These are phyloP conservation scores for Hysterium pulicare DNA, from an alignment of 2,329 filamentous ascomycete species.

Conservation along the genomic window DNA sequence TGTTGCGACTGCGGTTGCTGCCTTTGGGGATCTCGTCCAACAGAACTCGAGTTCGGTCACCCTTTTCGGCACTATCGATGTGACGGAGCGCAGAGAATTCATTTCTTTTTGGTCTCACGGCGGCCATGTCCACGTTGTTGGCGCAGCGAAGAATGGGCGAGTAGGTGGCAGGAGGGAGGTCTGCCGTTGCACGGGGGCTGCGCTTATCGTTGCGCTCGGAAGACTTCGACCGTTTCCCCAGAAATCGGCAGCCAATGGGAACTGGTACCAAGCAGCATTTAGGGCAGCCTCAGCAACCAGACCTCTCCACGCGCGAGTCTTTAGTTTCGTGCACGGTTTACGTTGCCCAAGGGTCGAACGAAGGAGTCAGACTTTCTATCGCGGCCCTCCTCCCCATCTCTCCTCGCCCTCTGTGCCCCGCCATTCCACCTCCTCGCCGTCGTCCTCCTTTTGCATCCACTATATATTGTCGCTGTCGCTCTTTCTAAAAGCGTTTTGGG, in stretches of 20 bases:
- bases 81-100: too few relatives aligned
- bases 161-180: too few relatives aligned
- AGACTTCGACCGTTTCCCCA: too few relatives aligned
- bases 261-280: too few relatives aligned
- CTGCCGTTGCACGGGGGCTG: not conserved
- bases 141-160: not conserved
- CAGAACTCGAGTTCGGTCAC: too few relatives aligned
- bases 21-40: not conserved
- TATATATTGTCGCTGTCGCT: conserved; percentile 16
- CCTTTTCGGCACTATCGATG: too few relatives aligned
- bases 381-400: conserved; percentile 17
- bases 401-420: conserved; percentile 9
- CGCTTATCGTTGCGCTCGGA: too few relatives aligned
- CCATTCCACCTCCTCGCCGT: conserved; percentile 11
- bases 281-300: too few relatives aligned
- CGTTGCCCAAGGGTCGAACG: not conserved
- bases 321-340: conserved; percentile 1
- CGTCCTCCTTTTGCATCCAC: conserved; percentile 14
- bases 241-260: too few relatives aligned
- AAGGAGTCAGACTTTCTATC: conserved; percentile 3
- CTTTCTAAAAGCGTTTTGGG: conserved; percentile 9
- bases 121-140: too few relatives aligned
- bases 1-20: not conserved
- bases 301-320: not conserved
- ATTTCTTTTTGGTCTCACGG: too few relatives aligned